A percentile compares a stretch with the other conserved stretches of the same genome.
These are phyloP conservation scores for Boletus albobrunnescens DNA, from an alignment of 1,284 basidiomycete species.

Conservation along the genomic window DNA sequence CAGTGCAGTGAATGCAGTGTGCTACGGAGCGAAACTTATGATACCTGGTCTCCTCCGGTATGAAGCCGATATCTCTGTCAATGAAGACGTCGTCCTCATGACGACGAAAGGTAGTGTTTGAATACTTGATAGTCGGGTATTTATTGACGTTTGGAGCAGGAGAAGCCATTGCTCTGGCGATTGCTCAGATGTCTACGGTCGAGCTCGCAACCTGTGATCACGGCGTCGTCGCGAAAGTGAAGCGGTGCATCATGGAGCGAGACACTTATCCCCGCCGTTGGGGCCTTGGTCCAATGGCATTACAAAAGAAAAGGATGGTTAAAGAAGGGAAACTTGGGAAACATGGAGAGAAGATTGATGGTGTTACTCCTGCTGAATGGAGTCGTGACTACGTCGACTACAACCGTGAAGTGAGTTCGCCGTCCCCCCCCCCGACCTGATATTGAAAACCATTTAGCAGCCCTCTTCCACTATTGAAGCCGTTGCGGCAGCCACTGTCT, in stretches of 20 bases:
- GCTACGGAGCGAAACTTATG: constrained; percentile 99
- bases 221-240: constrained; percentile 98
- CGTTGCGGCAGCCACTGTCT: constrained; percentile 20
- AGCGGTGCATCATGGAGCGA: constrained; percentile 99
- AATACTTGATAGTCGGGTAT: background rate
- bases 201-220: constrained; percentile 98
- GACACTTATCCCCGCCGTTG: constrained; percentile 98
- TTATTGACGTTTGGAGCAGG: constrained; percentile 40
- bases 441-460: constrained; percentile 33
- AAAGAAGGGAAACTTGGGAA: constrained; percentile 96
- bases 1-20: constrained; percentile 98
- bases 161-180: constrained; percentile 95
- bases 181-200: constrained; percentile 98
- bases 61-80: constrained; percentile 90
- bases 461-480: constrained; percentile 35
- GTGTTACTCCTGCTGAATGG: constrained; percentile 90
- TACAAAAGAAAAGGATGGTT: constrained; percentile 98
- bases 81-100: constrained; percentile 99
- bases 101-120: constrained; percentile 82
- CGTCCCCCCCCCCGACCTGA: constrained; percentile 11
- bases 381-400: constrained; percentile 93
- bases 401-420: constrained; percentile 48
- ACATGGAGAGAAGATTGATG: constrained; percentile 90
- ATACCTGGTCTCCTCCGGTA: constrained; percentile 97
- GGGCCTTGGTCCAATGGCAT: constrained; percentile 95